These are phyloP conservation scores for Suillus hirtellus DNA, from an alignment of 768 basidiomycete species.

Conservation along the genomic window DNA sequence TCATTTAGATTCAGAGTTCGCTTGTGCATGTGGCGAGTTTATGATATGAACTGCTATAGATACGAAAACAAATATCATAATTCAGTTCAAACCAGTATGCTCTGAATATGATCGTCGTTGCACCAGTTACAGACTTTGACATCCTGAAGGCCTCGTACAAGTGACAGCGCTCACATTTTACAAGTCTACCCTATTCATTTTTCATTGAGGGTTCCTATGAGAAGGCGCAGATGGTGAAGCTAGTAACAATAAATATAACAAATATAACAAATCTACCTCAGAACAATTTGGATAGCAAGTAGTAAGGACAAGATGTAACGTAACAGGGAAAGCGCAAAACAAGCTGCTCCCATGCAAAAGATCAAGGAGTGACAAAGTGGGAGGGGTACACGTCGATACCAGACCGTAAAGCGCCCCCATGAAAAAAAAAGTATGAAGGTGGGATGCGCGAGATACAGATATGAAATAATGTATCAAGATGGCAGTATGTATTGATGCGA, in stretches of 20 bases:
- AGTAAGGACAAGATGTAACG: slow-evolving; percentile 9
- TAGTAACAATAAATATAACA: not conserved
- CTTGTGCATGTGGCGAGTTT: not conserved
- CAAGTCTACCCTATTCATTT: not conserved
- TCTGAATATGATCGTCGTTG: not conserved
- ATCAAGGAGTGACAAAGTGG: slow-evolving; percentile 13
- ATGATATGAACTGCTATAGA: too few species aligned
- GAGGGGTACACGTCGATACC: slow-evolving; percentile 7
- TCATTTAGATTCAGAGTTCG: not conserved
- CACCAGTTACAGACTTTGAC: not conserved
- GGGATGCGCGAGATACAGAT: not conserved
- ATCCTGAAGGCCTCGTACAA: not conserved
- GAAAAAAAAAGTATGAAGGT: not conserved
- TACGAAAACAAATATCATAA: not conserved
- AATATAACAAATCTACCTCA: not conserved
- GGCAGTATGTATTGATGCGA: slow-evolving; percentile 12
- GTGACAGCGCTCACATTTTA: not conserved
- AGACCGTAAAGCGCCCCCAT: slow-evolving; percentile 6
- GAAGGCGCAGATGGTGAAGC: not conserved
- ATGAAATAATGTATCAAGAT: slow-evolving; percentile 15
- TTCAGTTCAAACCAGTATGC: not conserved
- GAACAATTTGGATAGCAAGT: not conserved
- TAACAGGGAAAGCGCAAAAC: slow-evolving; percentile 11
- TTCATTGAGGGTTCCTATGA: not conserved
- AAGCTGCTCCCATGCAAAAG: slow-evolving; percentile 10